Evolutionary conservation across 345 rosid species (phyloP), one percentile per base, ranked within the genome.

Genomic region (Sapria himalayana): DNA sequence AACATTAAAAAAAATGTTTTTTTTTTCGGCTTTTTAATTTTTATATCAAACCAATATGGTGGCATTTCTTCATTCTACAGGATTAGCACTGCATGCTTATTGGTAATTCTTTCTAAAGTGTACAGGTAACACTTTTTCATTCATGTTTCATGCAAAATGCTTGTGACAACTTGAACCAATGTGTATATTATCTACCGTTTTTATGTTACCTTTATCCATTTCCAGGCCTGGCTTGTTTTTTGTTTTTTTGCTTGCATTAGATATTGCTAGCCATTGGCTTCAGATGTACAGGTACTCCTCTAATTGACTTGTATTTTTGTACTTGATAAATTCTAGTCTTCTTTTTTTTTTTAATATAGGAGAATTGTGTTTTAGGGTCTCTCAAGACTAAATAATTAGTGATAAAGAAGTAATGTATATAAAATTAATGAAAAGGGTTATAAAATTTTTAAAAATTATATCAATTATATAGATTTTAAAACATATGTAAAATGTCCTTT

Each of bases 211-310:
- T n/a, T n/a, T n/a, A n/a, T n/a, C n/a, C n/a, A n/a, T n/a, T n/a
- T n/a, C n/a, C 70, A 81, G 97, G 74, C 97, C 94, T 54, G 82
- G 97, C 52, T 70, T 86, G 67, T 64, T 55, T 42, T 86, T 78
- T 59, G 53, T 81, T 60, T 78, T 81, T 35, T 56, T 86, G 49
- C 80, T 86, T 44, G 89, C 97, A 18, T 55, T 86, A 15, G 97
- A 86, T 69, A 76, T 86, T 38, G 75, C 65, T 41, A 81, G 94
- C 60, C 97, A 86, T 54, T 86, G 93, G 94, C 70, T 86, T 25
- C 98, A 78, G 64, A 76, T 86, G 93, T 78, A 78, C 63, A 86
- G 94, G 94, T 81, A 62, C n/a, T n/a, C n/a, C n/a, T n/a, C n/a
- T n/a, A n/a, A n/a, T n/a, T n/a, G n/a, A n/a, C n/a, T n/a, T n/a